These are phyloP conservation scores for Lichenothelia convexa DNA, from an alignment of 495 filamentous ascomycete species.

Conservation along the genomic window DNA sequence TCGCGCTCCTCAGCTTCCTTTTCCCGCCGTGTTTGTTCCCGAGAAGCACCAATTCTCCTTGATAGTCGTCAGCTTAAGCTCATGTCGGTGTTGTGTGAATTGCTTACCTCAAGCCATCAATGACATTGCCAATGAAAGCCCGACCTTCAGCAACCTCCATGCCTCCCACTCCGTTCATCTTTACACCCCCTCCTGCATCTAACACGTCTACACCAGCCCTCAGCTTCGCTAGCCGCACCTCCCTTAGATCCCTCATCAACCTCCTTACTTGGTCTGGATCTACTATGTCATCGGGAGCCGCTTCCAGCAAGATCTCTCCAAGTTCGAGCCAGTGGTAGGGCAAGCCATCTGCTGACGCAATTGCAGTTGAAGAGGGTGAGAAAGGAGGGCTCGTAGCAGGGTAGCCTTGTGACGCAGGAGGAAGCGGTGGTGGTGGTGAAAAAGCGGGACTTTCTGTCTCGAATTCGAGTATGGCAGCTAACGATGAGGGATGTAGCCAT, in stretches of 20 bases:
- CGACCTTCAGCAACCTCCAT: conserved; percentile 83
- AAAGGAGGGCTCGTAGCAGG: conserved; percentile 36
- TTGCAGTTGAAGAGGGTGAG: conserved; percentile 36
- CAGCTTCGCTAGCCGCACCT: conserved; percentile 81
- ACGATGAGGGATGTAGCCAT: conserved; percentile 62
- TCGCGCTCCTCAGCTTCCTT: conserved; percentile 21
- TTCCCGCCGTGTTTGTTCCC: conserved; percentile 21
- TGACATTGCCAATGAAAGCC: conserved; percentile 65
- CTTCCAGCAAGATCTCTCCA: conserved; percentile 64
- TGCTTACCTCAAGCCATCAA: conserved; percentile 59
- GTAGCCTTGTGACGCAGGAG: conserved; percentile 23
- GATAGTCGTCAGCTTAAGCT: conserved; percentile 13
- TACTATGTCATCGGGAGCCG: conserved; percentile 68
- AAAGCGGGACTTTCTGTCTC: conserved; percentile 60
- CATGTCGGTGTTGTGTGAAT: conserved; percentile 10
- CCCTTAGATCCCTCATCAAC: conserved; percentile 63
- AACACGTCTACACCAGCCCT: conserved; percentile 50
- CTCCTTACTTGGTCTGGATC: conserved; percentile 55
- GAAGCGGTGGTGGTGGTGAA: conserved; percentile 51
- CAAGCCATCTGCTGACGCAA: conserved; percentile 43
- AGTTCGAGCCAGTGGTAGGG: conserved; percentile 93
- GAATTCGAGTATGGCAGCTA: conserved; percentile 54
- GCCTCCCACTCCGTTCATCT: conserved; percentile 66
- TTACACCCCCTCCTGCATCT: conserved; percentile 53
- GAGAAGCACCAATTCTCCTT: conserved; percentile 23